A percentile compares a stretch with the other conserved stretches of the same genome.
phyloP scores from a whole-genome alignment of 345 rosid genomes.

The rapeseed (Brassica napus) region DNA sequence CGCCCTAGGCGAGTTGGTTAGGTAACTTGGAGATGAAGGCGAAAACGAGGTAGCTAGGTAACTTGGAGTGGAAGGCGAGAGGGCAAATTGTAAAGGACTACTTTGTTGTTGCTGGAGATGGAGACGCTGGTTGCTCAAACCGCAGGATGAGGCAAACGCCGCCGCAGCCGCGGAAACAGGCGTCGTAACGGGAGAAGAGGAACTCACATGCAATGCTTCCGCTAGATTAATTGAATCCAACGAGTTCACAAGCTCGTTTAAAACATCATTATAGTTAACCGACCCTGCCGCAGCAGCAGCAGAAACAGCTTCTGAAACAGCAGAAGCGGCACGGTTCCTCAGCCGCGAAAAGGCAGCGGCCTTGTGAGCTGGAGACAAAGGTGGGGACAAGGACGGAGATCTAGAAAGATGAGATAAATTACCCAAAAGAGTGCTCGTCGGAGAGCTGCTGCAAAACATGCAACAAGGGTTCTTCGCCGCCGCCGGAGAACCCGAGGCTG shows the following conservation, averaged over 20 bases:
- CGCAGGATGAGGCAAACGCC: conserved; percentile 30
- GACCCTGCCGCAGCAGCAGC: conserved; percentile 31
- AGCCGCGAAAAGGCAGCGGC: conserved; percentile 37
- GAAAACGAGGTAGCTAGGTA: conserved; percentile 6
- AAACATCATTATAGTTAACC: conserved; percentile 53
- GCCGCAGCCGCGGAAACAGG: conserved; percentile 37
- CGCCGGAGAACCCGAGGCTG: background rate
- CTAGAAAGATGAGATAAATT: conserved; percentile 47
- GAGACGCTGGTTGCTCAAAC: conserved; percentile 30
- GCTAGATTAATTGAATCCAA: conserved; percentile 46
- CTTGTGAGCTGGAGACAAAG: conserved; percentile 65
- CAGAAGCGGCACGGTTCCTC: conserved; percentile 41
- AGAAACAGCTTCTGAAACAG: conserved; percentile 15
- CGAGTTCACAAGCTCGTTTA: conserved; percentile 58
- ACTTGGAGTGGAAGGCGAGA: conserved; percentile 38
- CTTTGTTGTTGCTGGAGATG: conserved; percentile 24
- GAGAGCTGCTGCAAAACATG: conserved; percentile 66
- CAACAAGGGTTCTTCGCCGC: conserved; percentile 46
- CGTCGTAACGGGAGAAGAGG: conserved; percentile 26
- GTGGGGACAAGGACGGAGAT: conserved; percentile 65
- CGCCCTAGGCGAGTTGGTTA: conserved; percentile 10
- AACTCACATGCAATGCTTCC: conserved; percentile 32
- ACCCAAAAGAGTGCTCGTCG: conserved; percentile 72
- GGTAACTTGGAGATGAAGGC: conserved; percentile 37
- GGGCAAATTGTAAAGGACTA: conserved; percentile 34